Base-by-base conservation (phyloP, 23 red algal species). In the Cyanidioschyzon merolae region DNA sequence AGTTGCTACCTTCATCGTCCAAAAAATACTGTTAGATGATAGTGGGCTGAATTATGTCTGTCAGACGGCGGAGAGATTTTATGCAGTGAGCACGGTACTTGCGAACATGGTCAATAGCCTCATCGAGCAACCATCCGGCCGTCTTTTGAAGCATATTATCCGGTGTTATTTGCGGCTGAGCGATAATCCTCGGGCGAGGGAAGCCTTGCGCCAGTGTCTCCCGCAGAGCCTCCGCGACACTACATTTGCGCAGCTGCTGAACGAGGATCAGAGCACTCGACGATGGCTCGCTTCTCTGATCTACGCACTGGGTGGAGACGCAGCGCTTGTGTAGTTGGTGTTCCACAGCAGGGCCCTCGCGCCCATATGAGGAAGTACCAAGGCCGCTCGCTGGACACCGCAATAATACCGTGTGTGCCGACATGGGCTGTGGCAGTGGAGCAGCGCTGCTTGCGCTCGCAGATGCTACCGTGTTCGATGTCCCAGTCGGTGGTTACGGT, bases 1-100 rank as follows among this genome's bases (percentile, higher is more conserved):
- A 1, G 94, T 98, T n/a, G 94, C 94, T 1, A 98, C 94, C 0
- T 98, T 98, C 79, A 91, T 98, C 75, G 86, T 98, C 38, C 94
- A 98, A 68, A 98, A 98, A 68, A 92, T 98, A 34, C 74, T 98
- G n/a, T 40, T 98, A 7, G 94, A 98, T 63, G 88, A 91, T 77
- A 89, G 74, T 84, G 94, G 94, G 40, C 76, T 98, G 58, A 68
- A 74, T n/a, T 98, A 98, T 40, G 90, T 98, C 40, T 98, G 94
- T 86, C 87, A 85, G 16, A 91, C 94, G 50, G 88, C 94, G 0
- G 94, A 98, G 68, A 58, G 94, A 59, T 98, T 98, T 51, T 98
- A 98, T 75, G 94, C 94, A 3, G 89, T 98, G 1, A 89, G 84
- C 54, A 98, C 89, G 0, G 94, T 98, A 31, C 77, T 98, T 34